Base-by-base conservation (phyloP, 140 eudicot species). In the Ambrosia hybrid region DNA sequence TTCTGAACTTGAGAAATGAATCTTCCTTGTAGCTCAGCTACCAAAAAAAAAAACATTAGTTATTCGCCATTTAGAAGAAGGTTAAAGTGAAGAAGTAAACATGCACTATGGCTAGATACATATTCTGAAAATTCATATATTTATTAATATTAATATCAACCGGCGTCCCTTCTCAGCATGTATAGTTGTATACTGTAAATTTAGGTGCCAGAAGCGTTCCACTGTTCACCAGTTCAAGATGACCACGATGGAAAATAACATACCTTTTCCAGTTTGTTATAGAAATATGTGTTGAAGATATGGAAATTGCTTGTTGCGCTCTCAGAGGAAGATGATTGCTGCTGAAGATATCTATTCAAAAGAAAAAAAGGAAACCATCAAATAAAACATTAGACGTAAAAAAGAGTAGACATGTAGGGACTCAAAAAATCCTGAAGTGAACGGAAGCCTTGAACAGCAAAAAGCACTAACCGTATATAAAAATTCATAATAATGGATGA, bases 401-500 rank as follows among this genome's bases (percentile, higher is more conserved):
- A 7, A 7, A 65, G 11, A 69, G 34, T 33, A 68, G 73, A 43
- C 49, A 11, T 67, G 58, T 21, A 21, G 30, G 30, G 30, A 4
- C 9, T 74, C 53, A 51, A 15, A 10, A 12, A 39, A 53, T 65
- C 72, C 4, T 2, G 57, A 43, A 15, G 12, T 6, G 8, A 57
- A 67, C 57, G 49, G 33, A 62, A 16, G 10, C 30, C 30, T 21
- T 21, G 30, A 21, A 21, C 9, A 71, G 51, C 8, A 71, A 59
- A 37, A 52, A 41, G 46, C 52, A 73, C 88, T 88, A 81, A 94
- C 99, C 88, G 72, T 38, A 94, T 90, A 83, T 90, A 93, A 67
- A 85, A 93, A 59, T 93, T 90, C 88, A 93, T 90, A 70, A 94
- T 90, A 34, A 89, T 76, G 48, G 99, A 94, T 43, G 99, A 84